Percentiles rank a stretch among this genome's conserved stretches.
phyloP scores from a whole-genome alignment of 352 stramenopile species.

The Phytopythium litorale region DNA sequence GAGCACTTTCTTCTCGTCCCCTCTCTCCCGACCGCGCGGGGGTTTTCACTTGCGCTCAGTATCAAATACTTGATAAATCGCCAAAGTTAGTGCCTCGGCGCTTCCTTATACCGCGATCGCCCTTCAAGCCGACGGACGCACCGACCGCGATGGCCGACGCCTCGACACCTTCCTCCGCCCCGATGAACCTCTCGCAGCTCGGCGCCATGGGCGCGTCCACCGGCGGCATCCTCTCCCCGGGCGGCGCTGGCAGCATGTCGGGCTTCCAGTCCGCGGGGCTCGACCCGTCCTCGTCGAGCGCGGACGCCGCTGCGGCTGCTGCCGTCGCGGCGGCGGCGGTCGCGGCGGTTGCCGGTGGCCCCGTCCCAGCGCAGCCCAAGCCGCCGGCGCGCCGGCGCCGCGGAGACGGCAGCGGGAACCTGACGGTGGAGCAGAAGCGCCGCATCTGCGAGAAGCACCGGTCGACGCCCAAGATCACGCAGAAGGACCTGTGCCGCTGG shows the following conservation, averaged over 20 bases:
- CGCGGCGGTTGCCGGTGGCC: conserved; percentile 8
- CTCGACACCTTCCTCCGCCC: neutral
- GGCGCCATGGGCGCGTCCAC: conserved; percentile 20
- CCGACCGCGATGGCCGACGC: conserved; percentile 27
- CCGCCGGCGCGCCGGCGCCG: conserved; percentile 26
- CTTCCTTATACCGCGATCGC: conserved; percentile 8
- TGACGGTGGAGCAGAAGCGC: conserved; percentile 86
- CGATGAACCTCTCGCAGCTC: conserved; percentile 20
- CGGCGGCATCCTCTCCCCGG: conserved; percentile 17
- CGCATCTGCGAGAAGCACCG: conserved; percentile 88
- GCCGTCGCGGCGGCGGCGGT: conserved; percentile 7
- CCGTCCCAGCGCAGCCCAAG: conserved; percentile 10
- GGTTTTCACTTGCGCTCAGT: conserved; percentile 3
- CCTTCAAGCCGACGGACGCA: conserved; percentile 23
- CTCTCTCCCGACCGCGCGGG: neutral
- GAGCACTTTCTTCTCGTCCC: neutral
- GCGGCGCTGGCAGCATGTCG: conserved; percentile 5
- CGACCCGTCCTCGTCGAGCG: neutral
- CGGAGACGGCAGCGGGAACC: conserved; percentile 65
- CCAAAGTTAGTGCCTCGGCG: conserved; percentile 49
- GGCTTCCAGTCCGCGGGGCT: neutral
- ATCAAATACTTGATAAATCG: conserved; percentile 49
- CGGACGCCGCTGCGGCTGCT: neutral
- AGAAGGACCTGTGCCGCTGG: conserved; percentile 86
- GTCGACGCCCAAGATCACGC: conserved; percentile 83